Evolutionary conservation across 306 rosid species (phyloP).

Genomic region (Begonia peltatifolia): DNA sequence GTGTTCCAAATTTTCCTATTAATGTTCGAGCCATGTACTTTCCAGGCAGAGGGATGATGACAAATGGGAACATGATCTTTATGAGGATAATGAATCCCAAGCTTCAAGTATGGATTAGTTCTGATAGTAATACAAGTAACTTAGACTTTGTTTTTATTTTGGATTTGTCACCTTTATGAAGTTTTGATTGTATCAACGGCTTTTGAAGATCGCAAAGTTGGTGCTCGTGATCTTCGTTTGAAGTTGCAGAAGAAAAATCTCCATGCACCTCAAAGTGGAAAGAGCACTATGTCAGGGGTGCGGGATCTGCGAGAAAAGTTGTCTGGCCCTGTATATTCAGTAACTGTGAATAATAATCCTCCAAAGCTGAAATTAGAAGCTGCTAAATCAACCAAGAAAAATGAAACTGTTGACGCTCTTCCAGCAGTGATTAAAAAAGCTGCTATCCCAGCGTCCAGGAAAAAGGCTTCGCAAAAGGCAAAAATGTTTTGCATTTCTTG

Average conservation of each 20-base stretch:
- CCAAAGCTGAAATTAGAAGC: slow-evolving; percentile 44
- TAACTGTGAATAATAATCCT: slow-evolving; percentile 50
- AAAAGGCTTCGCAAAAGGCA: slow-evolving; percentile 52
- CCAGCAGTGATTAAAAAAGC: slow-evolving; percentile 30
- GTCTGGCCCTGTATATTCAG: slow-evolving; percentile 55
- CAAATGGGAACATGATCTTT: slow-evolving; percentile 99
- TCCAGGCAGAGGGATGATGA: slow-evolving; percentile 90
- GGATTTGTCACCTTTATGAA: slow-evolving; percentile 21
- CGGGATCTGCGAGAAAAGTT: slow-evolving; percentile 86
- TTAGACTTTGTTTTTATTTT: slow-evolving; percentile 19
- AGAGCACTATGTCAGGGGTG: slow-evolving; percentile 38
- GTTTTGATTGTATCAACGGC: slow-evolving; percentile 47
- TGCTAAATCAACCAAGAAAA: slow-evolving; percentile 39
- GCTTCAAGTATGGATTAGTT: slow-evolving; percentile 57
- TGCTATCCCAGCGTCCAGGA: slow-evolving; percentile 41
- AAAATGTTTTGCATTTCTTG: too few species aligned
- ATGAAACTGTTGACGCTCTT: slow-evolving; percentile 26
- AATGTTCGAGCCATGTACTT: slow-evolving; percentile 8
- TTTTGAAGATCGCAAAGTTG: slow-evolving; percentile 58
- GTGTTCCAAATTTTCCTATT: too few species aligned
- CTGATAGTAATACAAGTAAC: slow-evolving; percentile 21
- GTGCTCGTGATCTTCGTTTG: slow-evolving; percentile 79
- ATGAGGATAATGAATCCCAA: slow-evolving; percentile 33
- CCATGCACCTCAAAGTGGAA: slow-evolving; percentile 48
- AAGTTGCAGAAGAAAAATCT: slow-evolving; percentile 85